A percentile compares a stretch with the other conserved stretches of the same genome.
Evolutionary conservation across 2,329 filamentous ascomycete species (phyloP).

Genomic region (Pseudogymnoascus sp.): DNA sequence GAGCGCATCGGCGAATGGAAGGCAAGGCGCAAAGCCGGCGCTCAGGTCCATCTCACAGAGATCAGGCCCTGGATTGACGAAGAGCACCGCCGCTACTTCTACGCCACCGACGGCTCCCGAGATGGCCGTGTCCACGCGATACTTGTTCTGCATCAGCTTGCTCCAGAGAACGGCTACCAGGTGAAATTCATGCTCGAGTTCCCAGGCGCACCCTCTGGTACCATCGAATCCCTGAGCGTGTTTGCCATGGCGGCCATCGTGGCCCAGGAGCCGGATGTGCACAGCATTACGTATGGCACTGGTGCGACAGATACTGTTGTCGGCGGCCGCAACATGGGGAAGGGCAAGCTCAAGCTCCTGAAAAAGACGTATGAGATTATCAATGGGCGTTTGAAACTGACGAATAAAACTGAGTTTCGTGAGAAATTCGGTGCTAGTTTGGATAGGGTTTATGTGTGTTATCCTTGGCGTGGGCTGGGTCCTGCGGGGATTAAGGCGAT

Average conservation of each 20-base stretch:
- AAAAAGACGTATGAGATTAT: slow-evolving; percentile 76
- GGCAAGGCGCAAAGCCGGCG: slow-evolving; percentile 63
- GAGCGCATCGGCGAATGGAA: slow-evolving; percentile 75
- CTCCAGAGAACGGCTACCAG: slow-evolving; percentile 79
- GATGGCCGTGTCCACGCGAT: slow-evolving; percentile 68
- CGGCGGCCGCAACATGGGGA: slow-evolving; percentile 74
- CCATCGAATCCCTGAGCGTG: slow-evolving; percentile 77
- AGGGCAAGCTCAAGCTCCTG: slow-evolving; percentile 73
- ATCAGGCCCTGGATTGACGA: slow-evolving; percentile 82
- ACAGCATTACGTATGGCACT: slow-evolving; percentile 76
- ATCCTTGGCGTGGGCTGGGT: slow-evolving; percentile 78
- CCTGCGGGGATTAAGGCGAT: slow-evolving; percentile 78
- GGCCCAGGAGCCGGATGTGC: slow-evolving; percentile 51
- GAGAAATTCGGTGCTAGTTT: slow-evolving; percentile 83
- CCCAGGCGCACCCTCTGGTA: slow-evolving; percentile 75
- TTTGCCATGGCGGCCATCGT: slow-evolving; percentile 52
- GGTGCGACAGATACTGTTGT: slow-evolving; percentile 70
- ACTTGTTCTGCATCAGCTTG: slow-evolving; percentile 76
- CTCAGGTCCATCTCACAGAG: slow-evolving; percentile 84
- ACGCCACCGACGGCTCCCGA: slow-evolving; percentile 57
- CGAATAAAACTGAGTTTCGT: slow-evolving; percentile 80
- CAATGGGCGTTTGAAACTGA: slow-evolving; percentile 73
- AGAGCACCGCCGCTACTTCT: slow-evolving; percentile 79
- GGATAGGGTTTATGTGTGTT: slow-evolving; percentile 83
- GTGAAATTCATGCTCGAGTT: slow-evolving; percentile 97